Percentiles rank a stretch among this genome's conserved stretches.
Conservation (phyloP, 78 protist genomes). For the Creolimax fragrantissima region DNA sequence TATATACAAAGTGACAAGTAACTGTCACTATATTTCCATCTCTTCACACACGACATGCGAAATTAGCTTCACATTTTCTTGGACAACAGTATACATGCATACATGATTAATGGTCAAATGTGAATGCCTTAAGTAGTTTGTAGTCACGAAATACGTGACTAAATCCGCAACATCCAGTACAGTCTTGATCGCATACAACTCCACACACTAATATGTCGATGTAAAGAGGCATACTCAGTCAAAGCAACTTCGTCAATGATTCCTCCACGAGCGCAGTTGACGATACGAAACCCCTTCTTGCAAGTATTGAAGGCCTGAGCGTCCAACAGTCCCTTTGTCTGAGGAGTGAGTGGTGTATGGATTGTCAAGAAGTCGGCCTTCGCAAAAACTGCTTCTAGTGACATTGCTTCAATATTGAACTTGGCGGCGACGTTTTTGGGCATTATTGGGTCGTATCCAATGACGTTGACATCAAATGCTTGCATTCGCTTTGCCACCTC, state of each 20-base stretch:
- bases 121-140: too few relatives aligned
- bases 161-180: too few relatives aligned
- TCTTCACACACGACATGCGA: too few relatives aligned
- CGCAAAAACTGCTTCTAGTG: background rate
- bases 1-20: too few relatives aligned
- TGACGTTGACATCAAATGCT: background rate
- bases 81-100: too few relatives aligned
- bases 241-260: constrained; percentile 27
- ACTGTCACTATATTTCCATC: too few relatives aligned
- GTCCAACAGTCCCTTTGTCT: constrained; percentile 4
- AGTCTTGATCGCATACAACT: too few relatives aligned
- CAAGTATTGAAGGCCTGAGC: background rate
- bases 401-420: background rate
- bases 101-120: too few relatives aligned
- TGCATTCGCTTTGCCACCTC: background rate
- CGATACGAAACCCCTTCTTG: constrained; percentile 18
- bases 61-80: too few relatives aligned
- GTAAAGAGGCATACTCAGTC: background rate
- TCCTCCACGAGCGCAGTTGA: constrained; percentile 45
- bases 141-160: too few relatives aligned
- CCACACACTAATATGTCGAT: too few relatives aligned
- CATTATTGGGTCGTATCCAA: constrained; percentile 39
- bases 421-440: background rate
- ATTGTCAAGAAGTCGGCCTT: constrained; percentile 25
- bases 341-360: constrained; percentile 20